phyloP scores from a whole-genome alignment of 2,329 filamentous ascomycete species.

The Aureobasidium sp. region DNA sequence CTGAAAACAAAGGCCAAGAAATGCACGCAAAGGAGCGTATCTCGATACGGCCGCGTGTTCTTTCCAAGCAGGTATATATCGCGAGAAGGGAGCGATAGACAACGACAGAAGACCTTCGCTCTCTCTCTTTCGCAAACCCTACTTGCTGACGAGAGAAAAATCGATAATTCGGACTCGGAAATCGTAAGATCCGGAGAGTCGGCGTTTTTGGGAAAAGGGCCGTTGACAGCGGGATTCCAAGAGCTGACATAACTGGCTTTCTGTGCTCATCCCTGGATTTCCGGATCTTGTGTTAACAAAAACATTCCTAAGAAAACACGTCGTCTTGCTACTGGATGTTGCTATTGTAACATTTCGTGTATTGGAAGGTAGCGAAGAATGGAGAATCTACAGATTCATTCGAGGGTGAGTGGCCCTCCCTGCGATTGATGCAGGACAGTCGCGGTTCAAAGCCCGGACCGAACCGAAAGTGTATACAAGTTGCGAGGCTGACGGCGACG shows the following conservation, averaged over 20 bases:
- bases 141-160: not conserved
- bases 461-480: conserved; percentile 10
- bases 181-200: conserved; percentile 8
- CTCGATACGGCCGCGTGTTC: not conserved
- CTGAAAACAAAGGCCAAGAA: not conserved
- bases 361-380: not conserved
- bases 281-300: not conserved
- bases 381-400: conserved; percentile 17
- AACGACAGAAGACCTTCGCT: not conserved
- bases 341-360: not conserved
- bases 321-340: not conserved
- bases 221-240: not conserved
- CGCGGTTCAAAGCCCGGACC: not conserved
- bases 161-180: not conserved
- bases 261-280: not conserved
- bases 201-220: not conserved
- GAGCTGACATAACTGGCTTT: not conserved
- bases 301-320: not conserved
- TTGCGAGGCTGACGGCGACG: not conserved
- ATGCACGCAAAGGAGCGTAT: not conserved
- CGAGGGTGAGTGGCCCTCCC: conserved; percentile 3
- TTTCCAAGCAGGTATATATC: not conserved
- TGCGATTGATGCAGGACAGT: not conserved
- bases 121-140: too few species aligned
- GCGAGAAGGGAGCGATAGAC: not conserved